Evolutionary conservation across 2,329 filamentous ascomycete species (phyloP).

Genomic region (Alternaria ventricosa): DNA sequence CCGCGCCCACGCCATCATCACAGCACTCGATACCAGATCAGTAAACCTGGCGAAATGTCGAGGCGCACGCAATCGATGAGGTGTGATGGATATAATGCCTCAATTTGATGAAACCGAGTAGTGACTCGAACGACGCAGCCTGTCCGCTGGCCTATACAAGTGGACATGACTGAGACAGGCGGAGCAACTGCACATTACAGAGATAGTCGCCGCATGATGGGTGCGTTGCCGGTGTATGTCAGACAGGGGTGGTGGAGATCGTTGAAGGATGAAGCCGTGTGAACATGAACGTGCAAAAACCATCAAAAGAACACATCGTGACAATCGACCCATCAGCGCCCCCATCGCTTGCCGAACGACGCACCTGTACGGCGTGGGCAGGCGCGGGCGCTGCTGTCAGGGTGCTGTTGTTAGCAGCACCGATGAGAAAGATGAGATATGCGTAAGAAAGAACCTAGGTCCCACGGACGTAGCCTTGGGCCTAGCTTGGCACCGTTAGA

Average conservation of each 20-base stretch:
- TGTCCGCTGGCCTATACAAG: neutral
- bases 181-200: constrained; percentile 13
- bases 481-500: constrained; percentile 27
- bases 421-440: constrained; percentile 29
- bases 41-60: neutral
- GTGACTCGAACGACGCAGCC: neutral
- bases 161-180: constrained; percentile 7
- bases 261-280: constrained; percentile 15
- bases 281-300: constrained; percentile 17
- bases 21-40: neutral
- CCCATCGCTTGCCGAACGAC: neutral
- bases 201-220: constrained; percentile 10
- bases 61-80: neutral
- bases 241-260: constrained; percentile 17
- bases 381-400: constrained; percentile 12
- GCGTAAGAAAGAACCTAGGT: constrained; percentile 32
- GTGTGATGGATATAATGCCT: neutral
- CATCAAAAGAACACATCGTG: constrained; percentile 6
- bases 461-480: constrained; percentile 27
- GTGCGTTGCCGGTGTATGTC: constrained; percentile 6
- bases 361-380: constrained; percentile 16
- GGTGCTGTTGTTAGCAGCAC: constrained; percentile 16
- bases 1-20: constrained; percentile 18
- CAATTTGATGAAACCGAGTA: neutral
- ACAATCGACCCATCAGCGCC: constrained; percentile 5